phyloP scores from a whole-genome alignment of 1,284 basidiomycete species.

The Pholiota adiposa region DNA sequence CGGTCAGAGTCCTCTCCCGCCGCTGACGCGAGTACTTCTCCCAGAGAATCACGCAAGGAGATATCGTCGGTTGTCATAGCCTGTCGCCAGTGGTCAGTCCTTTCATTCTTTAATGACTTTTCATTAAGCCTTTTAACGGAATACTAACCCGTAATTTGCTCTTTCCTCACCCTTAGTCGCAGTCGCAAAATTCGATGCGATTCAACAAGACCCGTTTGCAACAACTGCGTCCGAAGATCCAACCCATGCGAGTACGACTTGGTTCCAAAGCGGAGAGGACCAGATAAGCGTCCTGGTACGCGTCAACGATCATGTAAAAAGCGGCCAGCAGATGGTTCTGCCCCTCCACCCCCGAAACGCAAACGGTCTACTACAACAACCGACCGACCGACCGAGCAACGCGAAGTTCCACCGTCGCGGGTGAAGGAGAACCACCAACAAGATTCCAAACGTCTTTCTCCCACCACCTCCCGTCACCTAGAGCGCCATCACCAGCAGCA shows the following conservation, averaged over 20 bases:
- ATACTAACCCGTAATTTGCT: conserved; percentile 37
- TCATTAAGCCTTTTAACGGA: conserved; percentile 45
- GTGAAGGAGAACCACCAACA: conserved; percentile 39
- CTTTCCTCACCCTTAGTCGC: conserved; percentile 54
- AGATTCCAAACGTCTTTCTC: conserved; percentile 33
- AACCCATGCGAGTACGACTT: conserved; percentile 79
- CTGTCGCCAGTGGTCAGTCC: conserved; percentile 63
- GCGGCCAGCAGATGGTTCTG: conserved; percentile 61
- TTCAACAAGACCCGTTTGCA: conserved; percentile 76
- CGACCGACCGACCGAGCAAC: conserved; percentile 34
- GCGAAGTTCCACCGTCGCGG: conserved; percentile 31
- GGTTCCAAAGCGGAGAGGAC: conserved; percentile 78
- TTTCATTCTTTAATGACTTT: conserved; percentile 31
- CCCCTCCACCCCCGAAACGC: conserved; percentile 59
- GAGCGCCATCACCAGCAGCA: conserved; percentile 25
- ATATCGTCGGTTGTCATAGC: conserved; percentile 71
- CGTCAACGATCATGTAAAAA: conserved; percentile 82
- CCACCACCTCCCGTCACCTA: conserved; percentile 26
- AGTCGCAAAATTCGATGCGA: conserved; percentile 84
- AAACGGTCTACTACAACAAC: conserved; percentile 46
- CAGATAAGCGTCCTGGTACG: conserved; percentile 82
- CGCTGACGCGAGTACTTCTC: conserved; percentile 28
- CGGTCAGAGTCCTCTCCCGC: conserved; percentile 40
- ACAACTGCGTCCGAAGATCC: conserved; percentile 76
- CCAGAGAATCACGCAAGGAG: conserved; percentile 53